Conservation (phyloP, 2,329 filamentous ascomycete genomes). For the Amphichorda felina region DNA sequence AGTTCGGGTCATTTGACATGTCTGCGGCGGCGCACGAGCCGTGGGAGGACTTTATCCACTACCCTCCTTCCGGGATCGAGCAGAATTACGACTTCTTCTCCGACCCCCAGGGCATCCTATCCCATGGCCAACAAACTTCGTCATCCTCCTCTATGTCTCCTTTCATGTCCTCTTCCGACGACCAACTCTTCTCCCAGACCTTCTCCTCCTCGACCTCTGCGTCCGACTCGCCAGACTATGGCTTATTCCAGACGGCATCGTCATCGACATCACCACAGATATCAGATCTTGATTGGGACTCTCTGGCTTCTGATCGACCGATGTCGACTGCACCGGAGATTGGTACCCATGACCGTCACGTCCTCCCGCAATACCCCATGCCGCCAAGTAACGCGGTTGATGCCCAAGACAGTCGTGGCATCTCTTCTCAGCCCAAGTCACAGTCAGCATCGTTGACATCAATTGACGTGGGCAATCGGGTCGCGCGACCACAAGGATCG, state of each 20-base stretch:
- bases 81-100: conserved; percentile 33
- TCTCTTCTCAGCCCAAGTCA: too few species aligned
- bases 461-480: too few species aligned
- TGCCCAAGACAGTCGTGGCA: too few species aligned
- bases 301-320: too few species aligned
- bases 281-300: too few species aligned
- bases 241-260: neutral
- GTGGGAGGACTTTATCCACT: conserved; percentile 35
- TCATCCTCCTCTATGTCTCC: neutral
- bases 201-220: conserved; percentile 14
- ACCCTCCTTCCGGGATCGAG: conserved; percentile 18
- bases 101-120: conserved; percentile 25
- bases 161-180: neutral
- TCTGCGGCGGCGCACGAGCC: conserved; percentile 10
- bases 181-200: conserved; percentile 11
- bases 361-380: too few species aligned
- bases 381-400: too few species aligned
- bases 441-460: too few species aligned
- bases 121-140: neutral
- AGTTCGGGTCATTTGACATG: neutral
- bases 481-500: too few species aligned
- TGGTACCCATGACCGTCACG: too few species aligned
- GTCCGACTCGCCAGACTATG: conserved; percentile 9
- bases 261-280: too few species aligned
- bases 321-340: too few species aligned